A percentile compares a stretch with the other conserved stretches of the same genome.
Evolutionary conservation across 495 filamentous ascomycete species (phyloP).

Genomic region (Aspergillus hancockii): DNA sequence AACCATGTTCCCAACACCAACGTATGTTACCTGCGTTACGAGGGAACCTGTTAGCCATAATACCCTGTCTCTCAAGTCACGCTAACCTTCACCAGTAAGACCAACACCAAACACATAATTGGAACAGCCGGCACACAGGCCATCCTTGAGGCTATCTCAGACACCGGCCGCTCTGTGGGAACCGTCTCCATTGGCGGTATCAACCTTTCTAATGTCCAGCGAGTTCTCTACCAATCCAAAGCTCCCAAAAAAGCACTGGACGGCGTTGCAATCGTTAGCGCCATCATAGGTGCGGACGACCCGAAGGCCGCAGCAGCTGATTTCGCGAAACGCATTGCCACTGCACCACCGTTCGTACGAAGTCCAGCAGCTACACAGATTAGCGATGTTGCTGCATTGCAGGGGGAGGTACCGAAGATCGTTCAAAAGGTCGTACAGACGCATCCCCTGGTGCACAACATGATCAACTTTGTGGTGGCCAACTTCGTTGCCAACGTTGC

Average conservation of each 20-base stretch:
- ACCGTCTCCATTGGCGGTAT: slow-evolving; percentile 88
- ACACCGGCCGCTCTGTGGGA: slow-evolving; percentile 44
- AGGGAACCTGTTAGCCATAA: not conserved
- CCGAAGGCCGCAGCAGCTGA: slow-evolving; percentile 60
- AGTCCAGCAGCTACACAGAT: slow-evolving; percentile 19
- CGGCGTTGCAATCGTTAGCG: slow-evolving; percentile 87
- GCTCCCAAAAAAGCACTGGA: slow-evolving; percentile 57
- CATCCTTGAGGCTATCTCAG: slow-evolving; percentile 63
- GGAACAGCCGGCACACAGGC: slow-evolving; percentile 73
- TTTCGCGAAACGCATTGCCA: slow-evolving; percentile 52
- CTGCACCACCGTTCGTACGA: slow-evolving; percentile 49
- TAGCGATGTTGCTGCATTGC: slow-evolving; percentile 39
- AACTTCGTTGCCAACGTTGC: slow-evolving; percentile 92
- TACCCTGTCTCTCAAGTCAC: not conserved
- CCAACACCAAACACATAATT: slow-evolving; percentile 78
- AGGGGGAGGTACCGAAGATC: slow-evolving; percentile 52
- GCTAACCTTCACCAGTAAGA: slow-evolving; percentile 40
- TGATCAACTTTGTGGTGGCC: slow-evolving; percentile 93
- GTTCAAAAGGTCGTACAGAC: slow-evolving; percentile 57
- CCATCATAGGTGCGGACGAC: slow-evolving; percentile 72
- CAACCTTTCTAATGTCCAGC: slow-evolving; percentile 73
- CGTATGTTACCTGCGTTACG: slow-evolving; percentile 48
- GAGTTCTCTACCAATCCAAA: slow-evolving; percentile 67
- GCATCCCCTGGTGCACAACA: slow-evolving; percentile 87
- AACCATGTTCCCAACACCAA: slow-evolving; percentile 80